Percentiles rank a stretch among this genome's conserved stretches.
phyloP scores from a whole-genome alignment of 2,329 filamentous ascomycete genomes.

The Orbilia blumenaviensis region DNA sequence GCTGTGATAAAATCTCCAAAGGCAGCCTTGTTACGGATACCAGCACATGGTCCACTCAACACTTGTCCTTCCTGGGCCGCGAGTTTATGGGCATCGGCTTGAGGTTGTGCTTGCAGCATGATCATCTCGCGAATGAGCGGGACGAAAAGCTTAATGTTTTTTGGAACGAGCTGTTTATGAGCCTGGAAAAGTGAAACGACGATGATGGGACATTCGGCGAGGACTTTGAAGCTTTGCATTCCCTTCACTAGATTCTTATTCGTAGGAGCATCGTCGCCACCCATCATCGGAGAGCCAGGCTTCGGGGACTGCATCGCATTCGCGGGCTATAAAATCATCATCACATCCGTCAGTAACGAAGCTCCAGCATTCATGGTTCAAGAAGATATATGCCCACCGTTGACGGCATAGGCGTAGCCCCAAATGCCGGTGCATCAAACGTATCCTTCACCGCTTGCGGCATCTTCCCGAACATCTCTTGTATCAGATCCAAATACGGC shows the following conservation, averaged over 20 bases:
- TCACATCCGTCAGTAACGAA: constrained; percentile 1
- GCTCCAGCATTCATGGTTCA: neutral
- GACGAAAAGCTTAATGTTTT: constrained; percentile 90
- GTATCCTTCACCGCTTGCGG: constrained; percentile 94
- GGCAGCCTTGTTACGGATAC: constrained; percentile 89
- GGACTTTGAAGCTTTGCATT: constrained; percentile 98
- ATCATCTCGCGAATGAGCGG: constrained; percentile 92
- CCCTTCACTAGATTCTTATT: constrained; percentile 84
- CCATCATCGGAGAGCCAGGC: constrained; percentile 86
- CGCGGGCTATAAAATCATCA: constrained; percentile 47
- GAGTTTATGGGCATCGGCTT: constrained; percentile 89
- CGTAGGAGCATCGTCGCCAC: constrained; percentile 80
- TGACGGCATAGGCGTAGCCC: constrained; percentile 68
- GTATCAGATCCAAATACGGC: constrained; percentile 86
- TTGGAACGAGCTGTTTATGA: constrained; percentile 78
- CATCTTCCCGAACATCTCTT: constrained; percentile 95
- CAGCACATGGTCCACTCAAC: constrained; percentile 90
- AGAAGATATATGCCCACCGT: constrained; percentile 57
- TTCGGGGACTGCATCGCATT: constrained; percentile 80
- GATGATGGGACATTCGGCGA: constrained; percentile 97
- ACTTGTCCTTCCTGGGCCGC: constrained; percentile 80
- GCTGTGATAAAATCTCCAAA: constrained; percentile 98
- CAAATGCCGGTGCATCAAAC: constrained; percentile 81
- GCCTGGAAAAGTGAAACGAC: constrained; percentile 98
- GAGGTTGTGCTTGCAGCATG: constrained; percentile 86